Evolutionary conservation across 495 filamentous ascomycete species (phyloP).

Genomic region (Xylaria grammica): DNA sequence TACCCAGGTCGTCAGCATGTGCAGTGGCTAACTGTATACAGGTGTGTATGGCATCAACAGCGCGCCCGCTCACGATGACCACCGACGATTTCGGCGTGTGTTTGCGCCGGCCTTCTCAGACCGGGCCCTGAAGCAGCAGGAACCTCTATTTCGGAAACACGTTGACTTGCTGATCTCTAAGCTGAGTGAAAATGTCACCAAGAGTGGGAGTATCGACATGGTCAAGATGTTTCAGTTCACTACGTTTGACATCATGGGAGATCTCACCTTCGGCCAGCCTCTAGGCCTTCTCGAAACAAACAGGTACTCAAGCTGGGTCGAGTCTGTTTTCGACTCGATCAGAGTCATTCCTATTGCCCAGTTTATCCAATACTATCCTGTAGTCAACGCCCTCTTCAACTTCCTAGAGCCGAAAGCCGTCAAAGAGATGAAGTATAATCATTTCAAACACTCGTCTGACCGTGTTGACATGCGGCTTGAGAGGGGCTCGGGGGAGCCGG

Average conservation of each 20-base stretch:
- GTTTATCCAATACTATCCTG: too few species aligned
- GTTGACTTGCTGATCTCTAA: conserved; percentile 48
- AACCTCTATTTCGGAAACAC: conserved; percentile 46
- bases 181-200: neutral
- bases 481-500: neutral
- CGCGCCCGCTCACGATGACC: too few species aligned
- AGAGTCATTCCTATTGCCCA: neutral
- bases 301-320: neutral
- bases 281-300: conserved; percentile 42
- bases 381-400: too few species aligned
- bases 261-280: conserved; percentile 51
- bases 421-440: neutral
- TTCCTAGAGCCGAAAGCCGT: neutral
- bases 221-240: conserved; percentile 34
- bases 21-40: too few species aligned
- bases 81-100: conserved; percentile 40
- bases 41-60: too few species aligned
- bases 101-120: conserved; percentile 54
- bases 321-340: neutral
- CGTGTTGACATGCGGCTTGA: conserved; percentile 3
- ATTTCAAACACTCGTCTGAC: neutral
- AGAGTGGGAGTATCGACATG: conserved; percentile 43
- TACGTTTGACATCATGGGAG: conserved; percentile 56
- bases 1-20: too few species aligned
- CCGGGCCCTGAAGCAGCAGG: conserved; percentile 48